Percentiles rank a stretch among this genome's conserved stretches.
Evolutionary conservation across 2,329 filamentous ascomycete genomes (phyloP).

Genomic region (Colletotrichum spinosum): DNA sequence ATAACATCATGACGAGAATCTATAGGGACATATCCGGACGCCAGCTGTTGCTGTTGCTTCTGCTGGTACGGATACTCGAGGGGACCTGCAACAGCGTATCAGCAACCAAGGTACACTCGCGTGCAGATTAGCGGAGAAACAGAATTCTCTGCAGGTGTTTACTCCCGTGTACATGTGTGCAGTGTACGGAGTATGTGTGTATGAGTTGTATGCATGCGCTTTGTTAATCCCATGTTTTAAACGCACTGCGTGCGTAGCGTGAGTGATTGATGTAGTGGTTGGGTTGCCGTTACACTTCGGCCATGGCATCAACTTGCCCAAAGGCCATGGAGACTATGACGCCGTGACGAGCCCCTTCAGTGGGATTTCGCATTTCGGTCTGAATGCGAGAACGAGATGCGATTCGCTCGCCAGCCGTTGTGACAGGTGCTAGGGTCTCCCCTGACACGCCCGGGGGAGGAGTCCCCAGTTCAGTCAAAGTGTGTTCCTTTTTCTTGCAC

Average conservation of each 20-base stretch:
- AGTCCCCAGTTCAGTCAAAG: constrained; percentile 16
- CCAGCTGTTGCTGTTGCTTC: background rate
- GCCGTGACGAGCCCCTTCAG: constrained; percentile 13
- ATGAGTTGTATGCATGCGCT: background rate
- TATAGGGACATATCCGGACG: constrained; percentile 21
- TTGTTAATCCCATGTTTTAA: constrained; percentile 12
- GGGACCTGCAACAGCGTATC: no score
- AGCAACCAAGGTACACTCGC: no score
- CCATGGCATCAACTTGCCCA: no score
- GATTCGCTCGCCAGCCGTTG: constrained; percentile 34
- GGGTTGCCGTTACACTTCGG: no score
- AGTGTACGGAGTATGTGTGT: no score
- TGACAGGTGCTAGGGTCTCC: constrained; percentile 35
- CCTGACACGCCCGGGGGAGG: constrained; percentile 16
- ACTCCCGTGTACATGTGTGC: constrained; percentile 2
- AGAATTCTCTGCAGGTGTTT: no score
- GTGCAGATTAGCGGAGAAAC: no score
- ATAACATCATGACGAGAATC: constrained; percentile 29
- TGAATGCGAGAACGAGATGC: constrained; percentile 26
- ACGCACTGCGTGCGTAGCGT: no score
- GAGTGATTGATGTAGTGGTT: no score
- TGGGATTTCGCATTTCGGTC: constrained; percentile 22
- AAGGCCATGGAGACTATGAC: constrained; percentile 13
- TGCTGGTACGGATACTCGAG: no score
- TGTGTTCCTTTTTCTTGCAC: constrained; percentile 15